Base-by-base conservation (phyloP, 805 yeast genomes). In the Ogataea thermomethanolica region DNA sequence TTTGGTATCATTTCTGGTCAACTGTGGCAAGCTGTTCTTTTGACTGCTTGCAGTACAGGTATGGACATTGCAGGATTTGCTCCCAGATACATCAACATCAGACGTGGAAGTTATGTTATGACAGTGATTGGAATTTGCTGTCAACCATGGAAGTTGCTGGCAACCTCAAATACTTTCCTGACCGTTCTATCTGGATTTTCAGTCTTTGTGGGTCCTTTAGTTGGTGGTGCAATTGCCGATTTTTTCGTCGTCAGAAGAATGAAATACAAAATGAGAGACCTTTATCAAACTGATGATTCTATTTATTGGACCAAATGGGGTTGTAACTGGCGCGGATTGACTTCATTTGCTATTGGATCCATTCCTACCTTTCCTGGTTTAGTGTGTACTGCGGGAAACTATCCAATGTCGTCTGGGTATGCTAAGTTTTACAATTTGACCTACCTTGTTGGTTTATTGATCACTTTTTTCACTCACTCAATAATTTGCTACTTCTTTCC, bases 181-280 rank as follows among this genome's bases (percentile, higher is more conserved):
- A 81, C 90, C 8, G 87, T 85, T 52, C 65, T 87, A 38, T 72
- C 82, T 26, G 91, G 95, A 1, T 87, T 85, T 58, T 72, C 95
- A 0, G 87, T 86, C 9, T 87, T 88, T 37, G 48, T 51, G 7
- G 53, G 50, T 8, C 56, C 56, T 11, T 42, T 49, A 30, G 49
- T 46, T n/a, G 55, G 54, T 5, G 43, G 51, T 10, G 45, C 52
- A 7, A 31, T 51, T 24, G 52, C 50, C 5, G 55, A 51, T 25
- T 40, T 53, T 44, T 41, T 59, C 58, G 27, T 50, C 49, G 45
- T 57, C 51, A 23, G 61, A 53, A 11, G 54, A 43, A 51, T 63
- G 62, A 54, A 62, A 56, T 48, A 62, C 59, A 12, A 59, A 51
- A 45, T 58, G 20, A 21, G 44, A n/a, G 55, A 47, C 24, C 38